Percentiles rank a stretch among this genome's conserved stretches.
These are phyloP conservation scores for Pouteria glomerata DNA, from an alignment of 148 eudicot genomes.

Conservation along the genomic window DNA sequence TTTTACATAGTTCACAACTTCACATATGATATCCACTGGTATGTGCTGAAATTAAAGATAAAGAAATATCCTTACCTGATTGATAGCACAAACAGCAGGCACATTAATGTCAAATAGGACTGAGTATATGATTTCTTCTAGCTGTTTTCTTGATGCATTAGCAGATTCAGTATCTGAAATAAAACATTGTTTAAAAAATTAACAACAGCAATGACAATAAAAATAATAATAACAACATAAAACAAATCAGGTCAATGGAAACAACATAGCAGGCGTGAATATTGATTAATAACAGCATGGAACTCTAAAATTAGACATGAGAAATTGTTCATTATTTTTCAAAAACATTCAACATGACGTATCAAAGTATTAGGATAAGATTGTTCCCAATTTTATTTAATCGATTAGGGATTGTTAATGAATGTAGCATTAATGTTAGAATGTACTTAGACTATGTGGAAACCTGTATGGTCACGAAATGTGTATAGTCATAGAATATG, in stretches of 20 bases:
- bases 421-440: too few relatives aligned
- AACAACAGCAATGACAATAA: too few relatives aligned
- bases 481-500: too few relatives aligned
- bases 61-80: constrained; percentile 63
- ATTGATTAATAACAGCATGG: background rate
- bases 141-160: constrained; percentile 68
- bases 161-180: constrained; percentile 65
- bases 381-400: background rate
- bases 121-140: constrained; percentile 68
- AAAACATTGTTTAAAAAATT: too few relatives aligned
- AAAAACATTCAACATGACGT: too few relatives aligned
- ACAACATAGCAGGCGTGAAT: background rate
- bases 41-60: background rate
- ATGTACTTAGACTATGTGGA: too few relatives aligned
- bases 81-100: constrained; percentile 87
- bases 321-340: background rate
- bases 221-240: background rate
- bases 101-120: constrained; percentile 84
- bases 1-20: background rate
- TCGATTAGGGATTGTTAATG: too few relatives aligned
- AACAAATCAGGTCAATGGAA: background rate
- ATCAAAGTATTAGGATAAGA: background rate
- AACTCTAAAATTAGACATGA: background rate
- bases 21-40: background rate
- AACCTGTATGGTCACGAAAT: too few relatives aligned